Evolutionary conservation across 1,139 yeast species (phyloP).

Genomic region (Lodderomyces parapsilosis): DNA sequence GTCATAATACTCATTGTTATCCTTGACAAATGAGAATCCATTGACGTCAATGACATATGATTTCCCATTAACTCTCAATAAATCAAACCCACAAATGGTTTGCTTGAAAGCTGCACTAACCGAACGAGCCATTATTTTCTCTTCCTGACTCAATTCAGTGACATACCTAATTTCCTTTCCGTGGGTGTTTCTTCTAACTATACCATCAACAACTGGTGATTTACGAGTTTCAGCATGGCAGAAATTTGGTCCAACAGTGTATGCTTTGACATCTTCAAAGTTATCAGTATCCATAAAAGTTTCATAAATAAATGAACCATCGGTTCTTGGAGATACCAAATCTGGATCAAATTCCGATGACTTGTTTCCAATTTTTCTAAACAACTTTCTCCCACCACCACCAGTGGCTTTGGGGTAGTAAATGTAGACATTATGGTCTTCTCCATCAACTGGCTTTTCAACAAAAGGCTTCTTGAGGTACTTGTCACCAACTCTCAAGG

Average conservation of each 20-base stretch:
- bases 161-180: slow-evolving; percentile 95
- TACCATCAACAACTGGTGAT: slow-evolving; percentile 98
- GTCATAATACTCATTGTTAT: slow-evolving; percentile 83
- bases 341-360: slow-evolving; percentile 94
- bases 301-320: slow-evolving; percentile 91
- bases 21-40: slow-evolving; percentile 97
- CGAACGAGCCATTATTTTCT: slow-evolving; percentile 73
- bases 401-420: slow-evolving; percentile 88
- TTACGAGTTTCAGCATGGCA: slow-evolving; percentile 99
- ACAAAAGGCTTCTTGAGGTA: slow-evolving; percentile 85
- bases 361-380: slow-evolving; percentile 95
- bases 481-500: slow-evolving; percentile 74
- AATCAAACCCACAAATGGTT: slow-evolving; percentile 97
- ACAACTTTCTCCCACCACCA: slow-evolving; percentile 94
- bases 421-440: slow-evolving; percentile 94
- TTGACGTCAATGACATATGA: slow-evolving; percentile 96
- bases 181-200: slow-evolving; percentile 93
- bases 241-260: slow-evolving; percentile 86
- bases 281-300: slow-evolving; percentile 97
- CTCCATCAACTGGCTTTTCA: slow-evolving; percentile 99
- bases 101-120: slow-evolving; percentile 81
- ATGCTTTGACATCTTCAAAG: slow-evolving; percentile 97
- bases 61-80: slow-evolving; percentile 82
- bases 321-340: slow-evolving; percentile 70
- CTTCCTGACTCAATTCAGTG: slow-evolving; percentile 74